phyloP scores from a whole-genome alignment of 2,329 filamentous ascomycete species.

The Aspergillus melleus region DNA sequence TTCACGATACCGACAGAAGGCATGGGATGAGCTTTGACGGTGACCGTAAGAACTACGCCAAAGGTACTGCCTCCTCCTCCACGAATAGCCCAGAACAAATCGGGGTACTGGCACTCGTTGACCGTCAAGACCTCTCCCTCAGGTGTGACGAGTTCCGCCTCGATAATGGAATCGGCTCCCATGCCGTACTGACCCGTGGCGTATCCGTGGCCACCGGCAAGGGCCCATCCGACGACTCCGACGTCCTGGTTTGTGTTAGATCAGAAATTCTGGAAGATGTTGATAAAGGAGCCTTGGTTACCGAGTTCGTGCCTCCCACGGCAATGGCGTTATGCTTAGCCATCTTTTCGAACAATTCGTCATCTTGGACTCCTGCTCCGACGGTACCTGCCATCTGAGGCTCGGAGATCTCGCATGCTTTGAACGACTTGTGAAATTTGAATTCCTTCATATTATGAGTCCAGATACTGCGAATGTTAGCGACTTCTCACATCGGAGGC shows the following conservation, averaged over 20 bases:
- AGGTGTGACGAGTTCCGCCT: slow-evolving; percentile 49
- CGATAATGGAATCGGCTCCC: slow-evolving; percentile 52
- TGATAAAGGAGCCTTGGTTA: too few relatives aligned
- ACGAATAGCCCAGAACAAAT: slow-evolving; percentile 22
- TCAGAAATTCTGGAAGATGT: too few relatives aligned
- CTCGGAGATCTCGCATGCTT: slow-evolving; percentile 9
- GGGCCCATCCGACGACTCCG: slow-evolving; percentile 34
- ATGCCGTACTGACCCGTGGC: slow-evolving; percentile 53
- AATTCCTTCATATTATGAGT: slow-evolving; percentile 43
- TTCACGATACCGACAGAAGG: slow-evolving; percentile 19
- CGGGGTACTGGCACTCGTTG: slow-evolving; percentile 19
- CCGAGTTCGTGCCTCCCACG: slow-evolving; percentile 6
- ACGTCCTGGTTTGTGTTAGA: slow-evolving; percentile 1
- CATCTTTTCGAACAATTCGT: slow-evolving; percentile 5
- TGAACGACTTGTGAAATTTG: slow-evolving; percentile 22
- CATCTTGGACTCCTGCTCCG: slow-evolving; percentile 12
- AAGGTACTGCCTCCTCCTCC: slow-evolving; percentile 22
- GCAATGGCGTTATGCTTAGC: slow-evolving; percentile 2
- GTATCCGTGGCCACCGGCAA: slow-evolving; percentile 57
- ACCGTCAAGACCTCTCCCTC: slow-evolving; percentile 24
- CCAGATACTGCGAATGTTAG: slow-evolving; percentile 44
- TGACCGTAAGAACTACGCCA: slow-evolving; percentile 13
- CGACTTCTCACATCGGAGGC: neutral
- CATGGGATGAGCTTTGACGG: slow-evolving; percentile 16
- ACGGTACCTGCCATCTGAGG: slow-evolving; percentile 5